Conservation (phyloP, 768 basidiomycete species). For the Leucocoprinus birnbaumii region DNA sequence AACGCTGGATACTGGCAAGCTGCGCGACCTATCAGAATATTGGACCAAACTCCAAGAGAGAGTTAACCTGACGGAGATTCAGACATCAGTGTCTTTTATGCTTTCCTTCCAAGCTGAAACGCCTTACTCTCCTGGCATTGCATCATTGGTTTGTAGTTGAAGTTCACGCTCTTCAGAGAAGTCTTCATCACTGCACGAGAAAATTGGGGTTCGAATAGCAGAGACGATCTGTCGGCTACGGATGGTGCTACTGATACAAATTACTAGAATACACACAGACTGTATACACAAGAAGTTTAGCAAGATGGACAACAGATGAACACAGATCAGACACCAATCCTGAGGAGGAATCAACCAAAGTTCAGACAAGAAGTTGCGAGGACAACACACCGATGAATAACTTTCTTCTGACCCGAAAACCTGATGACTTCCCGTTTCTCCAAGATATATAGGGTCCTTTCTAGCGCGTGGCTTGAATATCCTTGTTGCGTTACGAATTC, state of each 20-base stretch:
- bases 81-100: neutral
- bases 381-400: neutral
- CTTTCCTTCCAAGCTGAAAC: neutral
- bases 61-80: neutral
- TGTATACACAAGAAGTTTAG: neutral
- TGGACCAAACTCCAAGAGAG: neutral
- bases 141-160: neutral
- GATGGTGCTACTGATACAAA: slow-evolving; percentile 3
- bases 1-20: neutral
- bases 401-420: slow-evolving; percentile 70
- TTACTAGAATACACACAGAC: slow-evolving; percentile 7
- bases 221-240: neutral
- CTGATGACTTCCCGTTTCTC: slow-evolving; percentile 96
- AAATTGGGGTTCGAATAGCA: neutral
- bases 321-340: slow-evolving; percentile 9
- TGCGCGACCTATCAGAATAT: neutral
- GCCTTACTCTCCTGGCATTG: slow-evolving; percentile 7
- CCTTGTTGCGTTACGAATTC: slow-evolving; percentile 95
- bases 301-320: neutral
- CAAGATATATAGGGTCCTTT: slow-evolving; percentile 85
- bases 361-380: neutral
- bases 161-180: neutral
- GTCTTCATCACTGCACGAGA: neutral
- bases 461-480: slow-evolving; percentile 86
- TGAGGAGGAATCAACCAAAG: neutral